These are phyloP conservation scores for Neocatenulostroma microsporum DNA, from an alignment of 2,329 filamentous ascomycete genomes.

Conservation along the genomic window DNA sequence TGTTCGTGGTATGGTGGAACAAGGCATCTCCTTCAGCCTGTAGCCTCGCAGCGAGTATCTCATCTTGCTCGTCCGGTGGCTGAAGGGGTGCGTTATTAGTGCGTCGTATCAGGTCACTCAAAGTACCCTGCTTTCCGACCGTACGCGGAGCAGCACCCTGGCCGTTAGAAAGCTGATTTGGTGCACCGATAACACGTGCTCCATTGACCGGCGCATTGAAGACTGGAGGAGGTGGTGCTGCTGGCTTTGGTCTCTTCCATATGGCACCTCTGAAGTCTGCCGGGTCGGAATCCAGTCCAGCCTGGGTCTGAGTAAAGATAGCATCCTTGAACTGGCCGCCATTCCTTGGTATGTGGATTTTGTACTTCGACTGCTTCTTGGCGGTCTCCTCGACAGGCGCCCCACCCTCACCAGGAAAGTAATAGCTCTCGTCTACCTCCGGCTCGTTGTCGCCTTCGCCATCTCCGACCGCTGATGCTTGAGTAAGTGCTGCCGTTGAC, in stretches of 20 bases:
- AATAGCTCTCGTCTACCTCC: slow-evolving; percentile 15
- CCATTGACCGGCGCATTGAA: slow-evolving; percentile 12
- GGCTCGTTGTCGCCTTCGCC: slow-evolving; percentile 9
- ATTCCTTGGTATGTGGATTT: slow-evolving; percentile 37
- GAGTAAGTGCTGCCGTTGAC: slow-evolving; percentile 5
- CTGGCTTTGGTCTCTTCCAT: slow-evolving; percentile 36
- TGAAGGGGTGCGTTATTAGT: no score
- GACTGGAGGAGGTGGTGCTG: slow-evolving; percentile 14
- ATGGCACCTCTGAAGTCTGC: slow-evolving; percentile 41
- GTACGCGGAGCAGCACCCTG: no score
- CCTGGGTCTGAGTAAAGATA: slow-evolving; percentile 39
- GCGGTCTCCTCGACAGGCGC: slow-evolving; percentile 13
- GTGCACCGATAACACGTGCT: no score
- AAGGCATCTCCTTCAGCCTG: slow-evolving; percentile 24
- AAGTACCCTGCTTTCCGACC: no score
- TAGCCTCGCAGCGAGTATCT: slow-evolving; percentile 20
- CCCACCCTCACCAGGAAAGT: slow-evolving; percentile 21
- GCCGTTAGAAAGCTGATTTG: no score
- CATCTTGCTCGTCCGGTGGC: slow-evolving; percentile 20
- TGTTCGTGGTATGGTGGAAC: neutral
- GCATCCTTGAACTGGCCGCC: slow-evolving; percentile 34
- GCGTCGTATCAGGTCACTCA: no score
- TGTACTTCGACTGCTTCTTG: slow-evolving; percentile 33
- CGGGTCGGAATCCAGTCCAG: slow-evolving; percentile 32
- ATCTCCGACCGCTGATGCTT: slow-evolving; percentile 5